These are phyloP conservation scores for Candida qinlingensis DNA, from an alignment of 805 yeast genomes.

Conservation along the genomic window DNA sequence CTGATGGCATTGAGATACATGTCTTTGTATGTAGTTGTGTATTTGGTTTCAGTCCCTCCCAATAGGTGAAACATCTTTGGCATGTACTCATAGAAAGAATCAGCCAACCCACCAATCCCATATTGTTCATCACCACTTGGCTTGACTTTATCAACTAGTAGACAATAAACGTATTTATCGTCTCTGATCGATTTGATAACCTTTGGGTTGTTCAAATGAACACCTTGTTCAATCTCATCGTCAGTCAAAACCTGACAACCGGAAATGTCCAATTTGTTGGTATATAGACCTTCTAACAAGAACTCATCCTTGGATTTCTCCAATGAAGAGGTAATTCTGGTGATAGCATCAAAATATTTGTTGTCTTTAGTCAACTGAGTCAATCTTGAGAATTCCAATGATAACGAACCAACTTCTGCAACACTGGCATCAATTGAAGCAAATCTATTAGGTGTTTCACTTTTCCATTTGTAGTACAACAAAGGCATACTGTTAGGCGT, in stretches of 20 bases:
- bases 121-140: constrained; percentile 18
- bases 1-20: constrained; percentile 33
- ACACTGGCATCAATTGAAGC: constrained; percentile 32
- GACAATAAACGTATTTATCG: constrained; percentile 29
- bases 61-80: constrained; percentile 43
- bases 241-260: constrained; percentile 38
- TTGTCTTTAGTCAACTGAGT: constrained; percentile 45
- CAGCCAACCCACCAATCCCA: constrained; percentile 38
- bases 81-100: constrained; percentile 44
- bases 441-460: constrained; percentile 30
- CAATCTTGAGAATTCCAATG: constrained; percentile 47
- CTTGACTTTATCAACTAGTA: constrained; percentile 22
- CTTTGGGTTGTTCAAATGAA: constrained; percentile 29
- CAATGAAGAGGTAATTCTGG: constrained; percentile 37
- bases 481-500: constrained; percentile 54
- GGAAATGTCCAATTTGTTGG: constrained; percentile 42
- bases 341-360: constrained; percentile 45
- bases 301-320: constrained; percentile 28
- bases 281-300: constrained; percentile 38
- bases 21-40: constrained; percentile 20
- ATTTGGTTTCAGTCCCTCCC: constrained; percentile 29
- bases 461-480: constrained; percentile 38
- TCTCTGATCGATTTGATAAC: constrained; percentile 32
- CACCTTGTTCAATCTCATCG: constrained; percentile 28
- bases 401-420: constrained; percentile 45